Base-by-base conservation (phyloP, 2,329 filamentous ascomycete genomes). In the Didymosphaeria variabile region DNA sequence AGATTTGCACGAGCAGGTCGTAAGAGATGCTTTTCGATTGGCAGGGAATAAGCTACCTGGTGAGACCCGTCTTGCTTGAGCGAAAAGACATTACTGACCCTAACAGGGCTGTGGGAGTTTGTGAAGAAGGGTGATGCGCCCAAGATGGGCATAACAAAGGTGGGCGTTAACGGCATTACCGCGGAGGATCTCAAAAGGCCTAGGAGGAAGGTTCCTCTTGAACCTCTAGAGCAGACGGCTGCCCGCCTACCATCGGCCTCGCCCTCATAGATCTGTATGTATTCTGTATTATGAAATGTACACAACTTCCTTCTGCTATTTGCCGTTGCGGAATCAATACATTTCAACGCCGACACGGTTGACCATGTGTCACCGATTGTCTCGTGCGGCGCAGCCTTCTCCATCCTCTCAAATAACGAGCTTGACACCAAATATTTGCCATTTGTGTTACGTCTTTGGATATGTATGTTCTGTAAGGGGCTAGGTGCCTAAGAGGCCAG, bases 1-100 rank as follows among this genome's bases (percentile, higher is more conserved):
- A 49, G 88, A 93, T 70, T 76, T 98, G 66, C 95, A 99, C 86
- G 95, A 99, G 83, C 92, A 97, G 82, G 89, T 99, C 67, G 94
- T 92, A 23, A 88, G 90, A 69, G 95, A 99, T 83, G 95, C 95
- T 34, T 97, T 99, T 81, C 87, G 95, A 66, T 82, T 99, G 77
- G 95, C 95, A 17, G 95, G 92, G 45, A 93, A 96, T 80, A 99
- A 99, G 83, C 83, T 99, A 79, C 95, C 95, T 54, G 93, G 92
- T 93, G 82, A 78, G 88, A 68, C 7, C 31, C 15, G 32, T 13
- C 17, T 19, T 23, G 46, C 36, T 42, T 26, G 38, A 10, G 21
- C 47, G 31, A 12, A 31, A 19, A 58, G 13, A 44, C 9, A 57
- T 19, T 26, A 34, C 19, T 55, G 19, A 66, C 67, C 54, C 54